Evolutionary conservation across 192 early-diverging fungal species (phyloP).

Genomic region (Lobosporangium transversale): DNA sequence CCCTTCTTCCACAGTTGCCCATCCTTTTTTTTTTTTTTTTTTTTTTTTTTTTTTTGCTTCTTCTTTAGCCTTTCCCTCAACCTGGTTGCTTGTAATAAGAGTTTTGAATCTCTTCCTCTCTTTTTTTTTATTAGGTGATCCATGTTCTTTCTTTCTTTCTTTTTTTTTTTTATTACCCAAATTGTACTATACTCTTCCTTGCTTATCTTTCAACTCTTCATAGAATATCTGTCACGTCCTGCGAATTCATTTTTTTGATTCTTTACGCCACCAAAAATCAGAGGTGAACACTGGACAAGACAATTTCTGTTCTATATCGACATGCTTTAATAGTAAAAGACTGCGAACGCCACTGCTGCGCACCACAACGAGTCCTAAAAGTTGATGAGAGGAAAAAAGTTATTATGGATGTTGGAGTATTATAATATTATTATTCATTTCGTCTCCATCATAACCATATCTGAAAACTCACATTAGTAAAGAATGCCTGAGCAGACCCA

Average conservation of each 20-base stretch:
- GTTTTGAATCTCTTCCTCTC: too few relatives aligned
- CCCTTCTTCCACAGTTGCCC: too few relatives aligned
- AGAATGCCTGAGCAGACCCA: conserved; percentile 52
- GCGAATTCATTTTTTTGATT: background rate
- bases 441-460: too few relatives aligned
- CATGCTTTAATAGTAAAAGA: conserved; percentile 49
- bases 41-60: too few relatives aligned
- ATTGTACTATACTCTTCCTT: background rate
- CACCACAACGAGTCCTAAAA: conserved; percentile 48
- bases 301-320: background rate
- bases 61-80: too few relatives aligned
- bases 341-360: conserved; percentile 43
- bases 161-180: background rate
- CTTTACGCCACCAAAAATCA: background rate
- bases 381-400: background rate
- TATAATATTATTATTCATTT: background rate
- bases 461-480: conserved; percentile 43
- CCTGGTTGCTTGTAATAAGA: too few relatives aligned
- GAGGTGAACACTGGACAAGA: background rate
- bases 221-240: too few relatives aligned
- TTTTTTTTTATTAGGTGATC: too few relatives aligned
- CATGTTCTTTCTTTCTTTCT: background rate
- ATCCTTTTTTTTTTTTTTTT: too few relatives aligned
- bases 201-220: background rate
- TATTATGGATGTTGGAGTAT: background rate